Evolutionary conservation across 2,329 filamentous ascomycete genomes (phyloP), one percentile per base, ranked within the genome.

Genomic region (Fusarium subtropicale): DNA sequence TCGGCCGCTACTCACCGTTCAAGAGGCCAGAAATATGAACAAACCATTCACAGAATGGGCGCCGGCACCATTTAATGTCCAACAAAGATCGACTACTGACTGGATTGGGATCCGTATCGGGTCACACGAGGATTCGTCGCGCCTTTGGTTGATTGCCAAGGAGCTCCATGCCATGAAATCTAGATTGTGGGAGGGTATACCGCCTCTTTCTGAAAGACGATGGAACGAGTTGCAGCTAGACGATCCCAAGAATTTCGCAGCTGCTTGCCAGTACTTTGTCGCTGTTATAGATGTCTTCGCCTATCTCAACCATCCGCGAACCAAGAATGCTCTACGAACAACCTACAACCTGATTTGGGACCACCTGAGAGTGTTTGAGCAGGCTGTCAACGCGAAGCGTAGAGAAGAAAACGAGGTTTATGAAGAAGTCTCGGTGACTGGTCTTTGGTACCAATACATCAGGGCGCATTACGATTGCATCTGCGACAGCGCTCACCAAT

Each of bases 81-180:
- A 58, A 2, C 31, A 16, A 1, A 48, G 47, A 55, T 41, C 71
- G 13, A 60, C 66, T 4, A 12, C 41, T 13, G 51, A 68, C 1
- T 46, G 58, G 18, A 28, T 76, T 0, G 54, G 60, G 7, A 46
- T 52, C 5, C 39, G 70, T 3, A 67, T 75, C n/a, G 74, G 73
- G 3, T 76, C 71, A 0, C 34, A 34, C 2, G 69, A 76, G 28
- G 75, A 75, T 16, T 34, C 38, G 0, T 22, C 22, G 1, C 51
- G 73, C 1, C 44, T 76, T 5, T 56, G 65, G 24, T 20, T 50
- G 1, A 71, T 77, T 4, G 63, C 71, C 1, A 77, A 76, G 9
- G 71, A 75, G 31, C 73, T 77, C 4, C 72, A 75, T 5, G 61
- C 73, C 1, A 76, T 77, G 69, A 78, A 77, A n/a, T 71, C 71